Percentiles rank a stretch among this genome's conserved stretches.
Conservation (phyloP, 148 eudicot genomes). For the Cornus florida region DNA sequence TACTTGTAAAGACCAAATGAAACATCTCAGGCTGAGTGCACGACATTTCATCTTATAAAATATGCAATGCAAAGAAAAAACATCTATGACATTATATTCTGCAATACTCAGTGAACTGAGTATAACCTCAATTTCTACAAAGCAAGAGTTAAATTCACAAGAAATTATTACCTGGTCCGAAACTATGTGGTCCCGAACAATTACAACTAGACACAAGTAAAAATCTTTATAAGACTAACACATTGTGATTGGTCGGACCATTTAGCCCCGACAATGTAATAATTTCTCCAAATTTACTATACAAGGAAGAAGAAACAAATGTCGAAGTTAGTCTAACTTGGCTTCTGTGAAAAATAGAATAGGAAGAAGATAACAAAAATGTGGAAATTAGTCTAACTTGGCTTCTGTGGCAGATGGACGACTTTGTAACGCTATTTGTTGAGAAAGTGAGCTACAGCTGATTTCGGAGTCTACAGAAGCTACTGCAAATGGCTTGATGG, state of each 20-base stretch:
- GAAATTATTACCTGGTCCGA: background rate
- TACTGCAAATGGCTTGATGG: slow-evolving; percentile 64
- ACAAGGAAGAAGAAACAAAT: background rate
- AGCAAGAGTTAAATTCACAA: background rate
- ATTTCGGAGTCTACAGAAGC: slow-evolving; percentile 34
- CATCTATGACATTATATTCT: too few species aligned
- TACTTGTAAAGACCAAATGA: background rate
- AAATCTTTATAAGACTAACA: too few species aligned
- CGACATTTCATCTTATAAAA: background rate
- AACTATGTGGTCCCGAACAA: too few species aligned
- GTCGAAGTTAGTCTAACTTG: slow-evolving; percentile 13
- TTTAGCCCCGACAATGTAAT: too few species aligned
- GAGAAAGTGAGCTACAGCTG: background rate
- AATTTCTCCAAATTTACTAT: background rate
- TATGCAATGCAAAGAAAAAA: background rate
- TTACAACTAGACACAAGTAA: too few species aligned
- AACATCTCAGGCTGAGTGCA: too few species aligned
- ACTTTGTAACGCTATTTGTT: background rate
- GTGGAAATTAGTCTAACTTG: slow-evolving; percentile 14
- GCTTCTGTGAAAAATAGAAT: slow-evolving; percentile 9
- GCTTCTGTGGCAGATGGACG: slow-evolving; percentile 22
- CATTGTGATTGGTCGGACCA: too few species aligned
- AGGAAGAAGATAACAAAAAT: background rate
- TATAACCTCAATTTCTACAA: background rate
- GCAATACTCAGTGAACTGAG: too few species aligned